Conservation (phyloP, 1,139 yeast species). For the Yamadazyma epiphylla region DNA sequence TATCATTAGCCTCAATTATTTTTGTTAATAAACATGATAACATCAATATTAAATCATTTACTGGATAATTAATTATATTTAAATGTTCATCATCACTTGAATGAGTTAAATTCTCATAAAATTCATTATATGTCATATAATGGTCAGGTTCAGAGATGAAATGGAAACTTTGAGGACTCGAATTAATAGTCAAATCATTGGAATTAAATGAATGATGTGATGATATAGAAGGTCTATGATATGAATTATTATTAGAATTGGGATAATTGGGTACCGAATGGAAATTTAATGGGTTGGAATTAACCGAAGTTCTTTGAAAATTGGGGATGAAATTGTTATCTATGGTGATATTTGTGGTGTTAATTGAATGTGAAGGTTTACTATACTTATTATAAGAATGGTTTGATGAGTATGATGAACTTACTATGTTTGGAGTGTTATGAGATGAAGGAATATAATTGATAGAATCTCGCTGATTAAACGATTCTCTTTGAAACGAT, state of each 20-base stretch:
- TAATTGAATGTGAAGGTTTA: constrained; percentile 15
- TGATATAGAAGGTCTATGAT: not conserved
- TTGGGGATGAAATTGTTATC: constrained; percentile 12
- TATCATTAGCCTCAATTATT: constrained; percentile 90
- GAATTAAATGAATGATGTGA: constrained; percentile 1
- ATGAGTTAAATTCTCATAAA: constrained; percentile 27
- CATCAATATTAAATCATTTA: constrained; percentile 77
- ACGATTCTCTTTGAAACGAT: not conserved
- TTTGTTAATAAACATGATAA: constrained; percentile 78
- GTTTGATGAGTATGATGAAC: constrained; percentile 44
- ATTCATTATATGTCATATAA: constrained; percentile 44
- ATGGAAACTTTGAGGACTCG: constrained; percentile 5
- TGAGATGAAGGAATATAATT: constrained; percentile 45
- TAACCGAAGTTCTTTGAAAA: constrained; percentile 8
- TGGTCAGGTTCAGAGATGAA: constrained; percentile 35
- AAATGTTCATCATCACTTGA: constrained; percentile 48
- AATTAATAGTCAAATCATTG: constrained; percentile 1
- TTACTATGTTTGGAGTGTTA: constrained; percentile 53
- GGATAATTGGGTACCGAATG: constrained; percentile 4
- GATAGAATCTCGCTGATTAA: constrained; percentile 17
- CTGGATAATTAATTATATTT: constrained; percentile 82
- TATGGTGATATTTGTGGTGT: constrained; percentile 14
- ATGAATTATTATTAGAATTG: constrained; percentile 4
- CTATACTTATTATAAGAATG: constrained; percentile 27
- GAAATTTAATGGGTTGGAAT: not conserved